These are phyloP conservation scores for Sporothrix dimorphospora DNA, from an alignment of 2,329 filamentous ascomycete genomes.

Conservation along the genomic window DNA sequence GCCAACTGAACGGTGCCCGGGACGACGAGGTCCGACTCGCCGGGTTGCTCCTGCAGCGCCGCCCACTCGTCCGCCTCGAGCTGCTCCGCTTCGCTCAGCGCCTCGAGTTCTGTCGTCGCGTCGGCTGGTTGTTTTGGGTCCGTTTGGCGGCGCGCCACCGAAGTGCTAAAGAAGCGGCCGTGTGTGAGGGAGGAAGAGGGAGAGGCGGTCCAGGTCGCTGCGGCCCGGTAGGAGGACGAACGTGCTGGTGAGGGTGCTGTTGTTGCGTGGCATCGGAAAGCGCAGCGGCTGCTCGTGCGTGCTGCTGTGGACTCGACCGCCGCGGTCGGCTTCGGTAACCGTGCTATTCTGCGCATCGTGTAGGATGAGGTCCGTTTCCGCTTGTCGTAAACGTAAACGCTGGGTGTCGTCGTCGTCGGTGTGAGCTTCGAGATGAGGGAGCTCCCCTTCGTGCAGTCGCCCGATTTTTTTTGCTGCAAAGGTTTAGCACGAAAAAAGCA, in stretches of 20 bases:
- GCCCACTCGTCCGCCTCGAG: conserved; percentile 1
- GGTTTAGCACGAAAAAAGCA: neutral
- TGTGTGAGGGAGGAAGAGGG: neutral
- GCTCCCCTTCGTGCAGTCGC: neutral
- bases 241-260: neutral
- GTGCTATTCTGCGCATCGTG: conserved; percentile 50
- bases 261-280: conserved; percentile 17
- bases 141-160: neutral
- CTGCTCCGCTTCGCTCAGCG: neutral
- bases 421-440: neutral
- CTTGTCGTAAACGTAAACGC: neutral
- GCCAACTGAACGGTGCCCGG: conserved; percentile 37
- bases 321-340: conserved; percentile 37
- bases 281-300: conserved; percentile 13
- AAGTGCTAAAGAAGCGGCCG: conserved; percentile 20
- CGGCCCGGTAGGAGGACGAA: neutral
- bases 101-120: conserved; percentile 23
- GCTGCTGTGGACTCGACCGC: neutral
- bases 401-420: neutral
- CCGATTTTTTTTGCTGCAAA: conserved; percentile 14
- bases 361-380: neutral
- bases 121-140: neutral
- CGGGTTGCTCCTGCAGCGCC: neutral
- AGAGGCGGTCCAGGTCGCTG: neutral
- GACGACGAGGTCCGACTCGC: conserved; percentile 34